A percentile compares a stretch with the other conserved stretches of the same genome.
phyloP scores from a whole-genome alignment of 257 asterid genomes.

The Primulina tabacum region DNA sequence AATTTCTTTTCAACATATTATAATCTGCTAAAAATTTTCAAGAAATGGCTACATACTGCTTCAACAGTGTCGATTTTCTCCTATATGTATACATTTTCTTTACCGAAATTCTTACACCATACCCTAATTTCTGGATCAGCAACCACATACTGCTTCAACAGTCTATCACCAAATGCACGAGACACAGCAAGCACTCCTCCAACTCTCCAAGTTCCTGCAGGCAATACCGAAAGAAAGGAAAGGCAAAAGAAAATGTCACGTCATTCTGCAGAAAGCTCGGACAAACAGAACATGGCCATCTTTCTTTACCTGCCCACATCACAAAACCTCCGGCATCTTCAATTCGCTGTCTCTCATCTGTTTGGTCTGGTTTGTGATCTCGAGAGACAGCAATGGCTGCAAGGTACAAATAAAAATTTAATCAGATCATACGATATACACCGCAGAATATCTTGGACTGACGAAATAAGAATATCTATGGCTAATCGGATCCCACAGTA shows the following conservation, averaged over 20 bases:
- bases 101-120: not conserved
- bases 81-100: not conserved
- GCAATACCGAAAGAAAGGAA: not conserved
- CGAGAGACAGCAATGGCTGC: slow-evolving; percentile 71
- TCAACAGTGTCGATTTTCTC: not conserved
- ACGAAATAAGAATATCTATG: not conserved
- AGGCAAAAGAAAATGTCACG: not conserved
- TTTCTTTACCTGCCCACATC: slow-evolving; percentile 65
- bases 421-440: not conserved
- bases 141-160: slow-evolving; percentile 61
- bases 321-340: slow-evolving; percentile 85
- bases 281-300: not conserved
- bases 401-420: slow-evolving; percentile 5
- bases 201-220: slow-evolving; percentile 74
- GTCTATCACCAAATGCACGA: slow-evolving; percentile 81
- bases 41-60: not conserved
- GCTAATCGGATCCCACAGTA: no score
- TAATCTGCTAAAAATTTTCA: no score
- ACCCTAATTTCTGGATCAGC: slow-evolving; percentile 85
- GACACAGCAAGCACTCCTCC: slow-evolving; percentile 91
- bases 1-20: no score
- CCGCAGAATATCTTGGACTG: not conserved
- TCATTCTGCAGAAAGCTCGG: not conserved
- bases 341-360: slow-evolving; percentile 83
- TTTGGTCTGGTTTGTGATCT: slow-evolving; percentile 85